Conservation (phyloP, 2,329 filamentous ascomycete species). For the Curvularia verruculosa region DNA sequence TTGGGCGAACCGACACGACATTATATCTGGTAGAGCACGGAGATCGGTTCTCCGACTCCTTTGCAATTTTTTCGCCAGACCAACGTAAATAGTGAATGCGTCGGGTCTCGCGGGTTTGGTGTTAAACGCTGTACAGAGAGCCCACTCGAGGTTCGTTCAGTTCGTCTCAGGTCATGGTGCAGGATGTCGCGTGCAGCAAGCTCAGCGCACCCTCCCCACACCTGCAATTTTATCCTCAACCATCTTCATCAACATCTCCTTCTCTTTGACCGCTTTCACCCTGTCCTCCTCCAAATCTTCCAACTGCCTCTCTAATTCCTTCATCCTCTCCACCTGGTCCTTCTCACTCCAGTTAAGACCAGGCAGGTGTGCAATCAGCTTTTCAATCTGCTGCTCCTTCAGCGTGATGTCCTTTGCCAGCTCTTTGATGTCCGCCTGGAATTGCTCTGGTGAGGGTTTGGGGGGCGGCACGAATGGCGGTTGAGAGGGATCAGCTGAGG, state of each 20-base stretch:
- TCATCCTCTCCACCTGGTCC: conserved; percentile 70
- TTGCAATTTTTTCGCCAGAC: not conserved
- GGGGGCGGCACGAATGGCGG: conserved; percentile 20
- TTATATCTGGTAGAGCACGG: not conserved
- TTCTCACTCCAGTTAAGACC: conserved; percentile 79
- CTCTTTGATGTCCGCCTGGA: conserved; percentile 71
- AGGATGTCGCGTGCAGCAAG: not conserved
- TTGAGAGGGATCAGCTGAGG: conserved; percentile 20
- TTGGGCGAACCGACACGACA: not conserved
- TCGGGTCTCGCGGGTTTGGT: not conserved
- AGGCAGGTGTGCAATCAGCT: conserved; percentile 74
- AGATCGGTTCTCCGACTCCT: not conserved
- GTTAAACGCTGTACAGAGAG: not conserved
- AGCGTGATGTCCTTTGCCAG: conserved; percentile 76
- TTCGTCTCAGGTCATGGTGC: not conserved
- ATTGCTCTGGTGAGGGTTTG: conserved; percentile 50
- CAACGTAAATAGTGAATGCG: not conserved
- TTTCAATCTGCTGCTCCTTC: conserved; percentile 84
- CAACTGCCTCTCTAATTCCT: conserved; percentile 53
- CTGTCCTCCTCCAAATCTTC: conserved; percentile 52
- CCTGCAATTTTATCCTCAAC: conserved; percentile 57
- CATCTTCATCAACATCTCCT: conserved; percentile 50
- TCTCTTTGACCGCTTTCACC: conserved; percentile 50
- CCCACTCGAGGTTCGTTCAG: not conserved
- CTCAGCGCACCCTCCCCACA: conserved; percentile 29